Evolutionary conservation across 1,284 basidiomycete species (phyloP), one percentile per base, ranked within the genome.

Genomic region (Sphagnurus paluster): DNA sequence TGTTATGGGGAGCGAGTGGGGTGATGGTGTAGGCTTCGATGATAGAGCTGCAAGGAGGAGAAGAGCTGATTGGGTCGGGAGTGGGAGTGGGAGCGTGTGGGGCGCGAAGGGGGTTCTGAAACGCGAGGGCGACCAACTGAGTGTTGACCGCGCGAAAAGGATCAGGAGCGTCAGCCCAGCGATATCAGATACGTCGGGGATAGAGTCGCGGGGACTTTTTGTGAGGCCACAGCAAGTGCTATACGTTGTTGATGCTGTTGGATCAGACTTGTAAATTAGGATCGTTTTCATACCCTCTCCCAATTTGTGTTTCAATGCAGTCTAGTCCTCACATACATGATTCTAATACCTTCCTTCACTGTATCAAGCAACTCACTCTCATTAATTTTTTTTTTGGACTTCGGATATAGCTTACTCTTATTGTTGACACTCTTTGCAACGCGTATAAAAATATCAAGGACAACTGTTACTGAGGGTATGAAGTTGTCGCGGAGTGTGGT

Each of bases 191-290:
- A 66, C 76, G 47, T 84, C 82, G 7, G 71, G 64, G 16, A 59
- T 65, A 29, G 88, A 88, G 63, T 80, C 81, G 1, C 71, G 87
- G 55, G 88, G 87, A 2, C 60, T 90, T 32, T 90, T 90, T 59
- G 87, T 90, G 30, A 68, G 87, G 46, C 87, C 87, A 7, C 84
- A 87, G 65, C 87, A 90, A 61, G 87, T 90, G 43, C 67, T 90
- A 40, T 90, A 90, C 60, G 87, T 90, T 17, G 79, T 90, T 26
- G 86, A 90, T 60, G 88, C 88, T 39, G 69, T 76, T 41, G 75
- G 72, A 21, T 58, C 66, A 26, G 72, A 75, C 62, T 48, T 74
- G 41, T 75, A 57, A 67, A n/a, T 33, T 30, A 14, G 28, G 30
- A 32, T 11, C n/a, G 7, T 32, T 33, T 33, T 14, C 30, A 16